Percentiles rank a stretch among this genome's conserved stretches.
These are phyloP conservation scores for Penicillium sp. DNA, from an alignment of 2,329 filamentous ascomycete genomes.

Conservation along the genomic window DNA sequence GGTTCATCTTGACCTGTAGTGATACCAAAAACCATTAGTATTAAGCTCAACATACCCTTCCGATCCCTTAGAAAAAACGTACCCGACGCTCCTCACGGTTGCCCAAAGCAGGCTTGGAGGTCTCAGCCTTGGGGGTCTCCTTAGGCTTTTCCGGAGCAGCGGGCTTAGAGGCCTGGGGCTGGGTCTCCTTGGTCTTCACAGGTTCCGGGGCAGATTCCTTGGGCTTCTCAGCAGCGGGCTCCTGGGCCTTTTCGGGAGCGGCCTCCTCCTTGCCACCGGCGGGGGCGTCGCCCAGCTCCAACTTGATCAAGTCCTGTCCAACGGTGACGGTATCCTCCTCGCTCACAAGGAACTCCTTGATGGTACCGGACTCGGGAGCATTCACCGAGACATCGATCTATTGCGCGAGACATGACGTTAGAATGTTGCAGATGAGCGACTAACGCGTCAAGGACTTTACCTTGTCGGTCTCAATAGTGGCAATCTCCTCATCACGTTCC, in stretches of 20 bases:
- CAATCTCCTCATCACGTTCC: conserved; percentile 95
- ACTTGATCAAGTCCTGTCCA: conserved; percentile 83
- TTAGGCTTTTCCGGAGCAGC: conserved; percentile 35
- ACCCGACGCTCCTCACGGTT: conserved; percentile 85
- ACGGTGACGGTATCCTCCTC: conserved; percentile 96
- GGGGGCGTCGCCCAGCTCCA: conserved; percentile 74
- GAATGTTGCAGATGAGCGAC: neutral
- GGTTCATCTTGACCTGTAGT: conserved; percentile 94
- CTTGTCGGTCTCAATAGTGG: conserved; percentile 99
- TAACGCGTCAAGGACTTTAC: conserved; percentile 46
- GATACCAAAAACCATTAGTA: neutral
- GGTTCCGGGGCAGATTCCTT: conserved; percentile 47
- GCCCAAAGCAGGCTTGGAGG: conserved; percentile 53
- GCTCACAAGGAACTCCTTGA: conserved; percentile 87
- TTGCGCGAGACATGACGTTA: neutral
- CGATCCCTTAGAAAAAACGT: conserved; percentile 41
- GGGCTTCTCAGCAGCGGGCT: conserved; percentile 53
- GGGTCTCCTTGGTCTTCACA: conserved; percentile 25
- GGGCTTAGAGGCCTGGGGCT: conserved; percentile 35
- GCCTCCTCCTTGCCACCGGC: conserved; percentile 56
- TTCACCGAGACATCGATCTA: conserved; percentile 97
- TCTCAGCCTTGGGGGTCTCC: conserved; percentile 31
- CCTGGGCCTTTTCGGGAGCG: conserved; percentile 60
- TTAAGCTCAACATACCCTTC: neutral
- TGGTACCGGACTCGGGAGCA: conserved; percentile 82